phyloP scores from a whole-genome alignment of 164 flowering plant genomes.

The Cinnamomum micranthum region DNA sequence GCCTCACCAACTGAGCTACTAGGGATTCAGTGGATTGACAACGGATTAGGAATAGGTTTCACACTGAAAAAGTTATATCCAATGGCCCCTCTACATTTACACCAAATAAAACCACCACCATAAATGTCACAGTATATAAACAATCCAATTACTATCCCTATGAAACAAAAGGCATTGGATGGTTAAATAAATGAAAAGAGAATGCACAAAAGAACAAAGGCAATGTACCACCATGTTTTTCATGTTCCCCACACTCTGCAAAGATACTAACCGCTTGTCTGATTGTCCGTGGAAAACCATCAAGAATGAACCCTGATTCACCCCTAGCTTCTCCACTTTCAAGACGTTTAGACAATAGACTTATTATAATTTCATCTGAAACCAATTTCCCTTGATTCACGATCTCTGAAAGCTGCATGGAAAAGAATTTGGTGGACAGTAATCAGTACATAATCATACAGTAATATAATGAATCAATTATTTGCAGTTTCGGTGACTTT shows the following conservation, averaged over 20 bases:
- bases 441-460: not conserved
- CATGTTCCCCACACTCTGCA: constrained; percentile 6
- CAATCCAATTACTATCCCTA: not conserved
- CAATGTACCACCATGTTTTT: not conserved
- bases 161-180: not conserved
- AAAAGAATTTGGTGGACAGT: not conserved
- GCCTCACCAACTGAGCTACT: too few relatives aligned
- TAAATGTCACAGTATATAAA: not conserved
- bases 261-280: constrained; percentile 75
- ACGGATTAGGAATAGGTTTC: not conserved
- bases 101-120: not conserved
- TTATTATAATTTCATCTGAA: constrained; percentile 81
- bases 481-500: not conserved
- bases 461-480: not conserved
- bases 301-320: constrained; percentile 89
- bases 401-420: constrained; percentile 70
- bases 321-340: constrained; percentile 72
- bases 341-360: constrained; percentile 75
- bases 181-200: not conserved
- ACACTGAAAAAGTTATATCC: not conserved
- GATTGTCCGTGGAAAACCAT: constrained; percentile 93
- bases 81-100: not conserved
- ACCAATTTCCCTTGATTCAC: constrained; percentile 87
- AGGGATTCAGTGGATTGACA: too few relatives aligned
- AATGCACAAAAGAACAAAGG: too few relatives aligned